phyloP scores from a whole-genome alignment of 148 eudicot species.

The Agrostemma githago region DNA sequence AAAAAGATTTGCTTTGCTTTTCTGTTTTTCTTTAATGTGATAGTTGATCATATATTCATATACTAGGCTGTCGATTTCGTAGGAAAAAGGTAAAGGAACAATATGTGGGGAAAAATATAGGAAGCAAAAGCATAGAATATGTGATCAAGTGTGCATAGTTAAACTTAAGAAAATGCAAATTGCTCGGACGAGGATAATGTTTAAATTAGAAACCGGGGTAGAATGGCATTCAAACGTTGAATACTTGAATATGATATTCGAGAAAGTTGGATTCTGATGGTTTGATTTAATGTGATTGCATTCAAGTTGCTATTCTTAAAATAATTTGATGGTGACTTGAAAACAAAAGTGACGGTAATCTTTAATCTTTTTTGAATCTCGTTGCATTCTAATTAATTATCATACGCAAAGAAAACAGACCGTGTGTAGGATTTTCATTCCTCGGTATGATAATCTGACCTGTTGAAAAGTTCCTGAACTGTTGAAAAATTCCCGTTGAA shows the following conservation, averaged over 20 bases:
- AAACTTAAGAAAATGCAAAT: conserved; percentile 17
- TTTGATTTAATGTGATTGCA: not conserved
- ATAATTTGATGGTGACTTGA: conserved; percentile 10
- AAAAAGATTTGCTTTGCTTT: not conserved
- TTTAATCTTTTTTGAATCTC: conserved; percentile 5
- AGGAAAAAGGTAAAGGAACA: not conserved
- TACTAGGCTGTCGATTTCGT: not conserved
- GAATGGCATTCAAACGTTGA: not conserved
- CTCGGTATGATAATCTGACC: not conserved
- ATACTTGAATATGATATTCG: not conserved
- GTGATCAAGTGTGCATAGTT: conserved; percentile 14
- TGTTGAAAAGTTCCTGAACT: too few species aligned
- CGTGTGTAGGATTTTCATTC: conserved; percentile 8
- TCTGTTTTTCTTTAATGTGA: not conserved
- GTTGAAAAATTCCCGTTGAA: too few species aligned
- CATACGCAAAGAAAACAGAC: not conserved
- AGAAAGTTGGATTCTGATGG: conserved; percentile 6
- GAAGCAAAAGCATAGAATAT: conserved; percentile 9
- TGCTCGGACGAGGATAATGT: conserved; percentile 14
- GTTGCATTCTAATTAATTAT: not conserved
- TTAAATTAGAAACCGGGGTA: not conserved
- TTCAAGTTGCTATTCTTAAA: conserved; percentile 25
- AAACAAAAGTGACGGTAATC: conserved; percentile 17
- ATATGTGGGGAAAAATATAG: not conserved
- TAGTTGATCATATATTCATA: conserved; percentile 15